Evolutionary conservation across 441 rosid genomes (phyloP), one percentile per base, ranked within the genome.

Genomic region (Mallotus japonicus): DNA sequence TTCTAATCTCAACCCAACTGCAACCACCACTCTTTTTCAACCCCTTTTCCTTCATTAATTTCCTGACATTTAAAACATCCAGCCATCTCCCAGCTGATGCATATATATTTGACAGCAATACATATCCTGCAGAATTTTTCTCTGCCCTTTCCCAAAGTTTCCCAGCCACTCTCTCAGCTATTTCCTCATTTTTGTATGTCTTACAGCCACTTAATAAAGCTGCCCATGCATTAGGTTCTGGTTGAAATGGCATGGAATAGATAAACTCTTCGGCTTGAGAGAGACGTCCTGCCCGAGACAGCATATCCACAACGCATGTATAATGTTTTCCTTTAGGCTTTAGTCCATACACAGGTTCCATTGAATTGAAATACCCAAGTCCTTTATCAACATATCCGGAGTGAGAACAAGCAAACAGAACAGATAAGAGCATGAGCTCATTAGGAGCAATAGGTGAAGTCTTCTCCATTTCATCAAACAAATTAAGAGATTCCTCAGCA

Each of bases 391-490:
- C 84, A 61, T 86, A 77, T 47, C 89, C 88, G n/a, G 79, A 78
- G 67, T 89, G 94, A 68, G 89, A 84, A 65, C 91, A 87, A 28
- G 94, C 90, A 79, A 86, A 87, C 51, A 87, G 74, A 75, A 89
- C 84, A 2, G 90, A 81, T 44, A 78, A 76, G 60, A 87, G 84
- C 81, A 81, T 79, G 69, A 85, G 53, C 62, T 81, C 93, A 40
- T 85, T 86, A 37, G 87, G 88, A 67, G 75, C 50, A 8, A 78
- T 24, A 3, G 81, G 71, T 28, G 83, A 55, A 51, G 59, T 73
- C 71, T 73, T 76, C 51, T 71, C 75, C 88, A 84, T 85, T 74
- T 86, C 85, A 67, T 86, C 81, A 11, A 89, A 89, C 70, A 85
- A 60, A 22, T 46, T 46, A 17, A 87, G 79, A 34, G 89, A 76